These are phyloP conservation scores for Insectozyma bohioensis DNA, from an alignment of 1,139 yeast species.

Conservation along the genomic window DNA sequence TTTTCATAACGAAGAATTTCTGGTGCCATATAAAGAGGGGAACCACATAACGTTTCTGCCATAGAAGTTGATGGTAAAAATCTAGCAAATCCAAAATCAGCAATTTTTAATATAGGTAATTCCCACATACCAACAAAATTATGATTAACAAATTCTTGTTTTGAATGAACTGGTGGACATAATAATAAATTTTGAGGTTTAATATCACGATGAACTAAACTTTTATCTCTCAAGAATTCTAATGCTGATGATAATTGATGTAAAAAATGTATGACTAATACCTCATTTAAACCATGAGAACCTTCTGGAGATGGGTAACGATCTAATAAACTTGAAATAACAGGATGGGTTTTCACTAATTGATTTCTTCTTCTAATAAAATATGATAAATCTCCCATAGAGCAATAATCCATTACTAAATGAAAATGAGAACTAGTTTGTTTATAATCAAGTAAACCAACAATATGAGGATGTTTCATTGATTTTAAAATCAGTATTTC, in stretches of 20 bases:
- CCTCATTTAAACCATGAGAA: slow-evolving; percentile 76
- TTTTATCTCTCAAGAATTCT: slow-evolving; percentile 73
- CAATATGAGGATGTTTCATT: slow-evolving; percentile 91
- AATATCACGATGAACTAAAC: slow-evolving; percentile 89
- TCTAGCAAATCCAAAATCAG: slow-evolving; percentile 97
- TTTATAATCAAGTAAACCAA: slow-evolving; percentile 76
- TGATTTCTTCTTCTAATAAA: slow-evolving; percentile 78
- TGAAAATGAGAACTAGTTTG: slow-evolving; percentile 81
- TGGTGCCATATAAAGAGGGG: slow-evolving; percentile 98
- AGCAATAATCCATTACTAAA: slow-evolving; percentile 95
- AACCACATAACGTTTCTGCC: slow-evolving; percentile 97
- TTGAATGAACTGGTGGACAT: slow-evolving; percentile 70
- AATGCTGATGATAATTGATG: slow-evolving; percentile 86
- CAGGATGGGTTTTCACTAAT: slow-evolving; percentile 73
- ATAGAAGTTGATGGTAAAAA: slow-evolving; percentile 87
- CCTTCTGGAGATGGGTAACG: slow-evolving; percentile 82
- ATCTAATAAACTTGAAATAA: slow-evolving; percentile 70
- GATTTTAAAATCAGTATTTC: slow-evolving; percentile 86
- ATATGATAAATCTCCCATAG: slow-evolving; percentile 88
- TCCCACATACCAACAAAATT: slow-evolving; percentile 82
- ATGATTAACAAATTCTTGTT: slow-evolving; percentile 52
- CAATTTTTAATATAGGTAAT: slow-evolving; percentile 85
- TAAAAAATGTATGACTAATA: slow-evolving; percentile 77
- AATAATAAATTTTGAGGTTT: slow-evolving; percentile 89
- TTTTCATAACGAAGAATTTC: slow-evolving; percentile 92